A percentile compares a stretch with the other conserved stretches of the same genome.
These are phyloP conservation scores for Colletotrichum sp. DNA, from an alignment of 2,329 filamentous ascomycete species.

Conservation along the genomic window DNA sequence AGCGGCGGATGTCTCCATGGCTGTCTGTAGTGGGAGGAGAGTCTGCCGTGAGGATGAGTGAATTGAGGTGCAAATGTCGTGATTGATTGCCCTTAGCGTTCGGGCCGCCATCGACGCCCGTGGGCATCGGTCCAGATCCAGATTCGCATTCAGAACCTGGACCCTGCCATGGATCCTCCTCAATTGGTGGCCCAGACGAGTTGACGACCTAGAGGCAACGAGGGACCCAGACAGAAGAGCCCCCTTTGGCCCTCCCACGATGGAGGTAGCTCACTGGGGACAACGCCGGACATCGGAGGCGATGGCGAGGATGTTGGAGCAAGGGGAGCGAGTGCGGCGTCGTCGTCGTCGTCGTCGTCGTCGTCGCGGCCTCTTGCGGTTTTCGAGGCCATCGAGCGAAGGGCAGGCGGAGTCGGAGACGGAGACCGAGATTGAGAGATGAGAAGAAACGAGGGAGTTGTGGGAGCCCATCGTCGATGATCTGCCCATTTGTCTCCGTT, in stretches of 20 bases:
- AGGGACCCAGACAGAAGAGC: neutral
- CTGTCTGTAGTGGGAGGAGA: neutral
- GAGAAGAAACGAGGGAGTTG: neutral
- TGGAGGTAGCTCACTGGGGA: neutral
- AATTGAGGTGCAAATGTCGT: neutral
- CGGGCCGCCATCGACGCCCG: neutral
- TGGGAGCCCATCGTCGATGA: neutral
- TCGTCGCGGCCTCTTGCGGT: neutral
- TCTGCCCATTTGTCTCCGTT: neutral
- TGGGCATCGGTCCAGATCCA: neutral
- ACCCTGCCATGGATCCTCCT: neutral
- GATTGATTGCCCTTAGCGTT: neutral
- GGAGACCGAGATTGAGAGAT: neutral
- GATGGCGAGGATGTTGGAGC: neutral
- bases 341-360: neutral
- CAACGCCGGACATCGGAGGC: neutral
- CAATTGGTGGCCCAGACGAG: neutral
- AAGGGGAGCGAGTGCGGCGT: neutral
- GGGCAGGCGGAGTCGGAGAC: neutral
- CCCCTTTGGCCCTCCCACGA: neutral
- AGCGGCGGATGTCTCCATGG: neutral
- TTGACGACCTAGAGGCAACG: neutral
- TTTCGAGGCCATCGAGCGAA: neutral
- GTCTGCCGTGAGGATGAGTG: neutral
- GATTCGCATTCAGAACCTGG: neutral